A percentile compares a stretch with the other conserved stretches of the same genome.
phyloP scores from a whole-genome alignment of 2,329 filamentous ascomycete species.

The Xylaria sp. region DNA sequence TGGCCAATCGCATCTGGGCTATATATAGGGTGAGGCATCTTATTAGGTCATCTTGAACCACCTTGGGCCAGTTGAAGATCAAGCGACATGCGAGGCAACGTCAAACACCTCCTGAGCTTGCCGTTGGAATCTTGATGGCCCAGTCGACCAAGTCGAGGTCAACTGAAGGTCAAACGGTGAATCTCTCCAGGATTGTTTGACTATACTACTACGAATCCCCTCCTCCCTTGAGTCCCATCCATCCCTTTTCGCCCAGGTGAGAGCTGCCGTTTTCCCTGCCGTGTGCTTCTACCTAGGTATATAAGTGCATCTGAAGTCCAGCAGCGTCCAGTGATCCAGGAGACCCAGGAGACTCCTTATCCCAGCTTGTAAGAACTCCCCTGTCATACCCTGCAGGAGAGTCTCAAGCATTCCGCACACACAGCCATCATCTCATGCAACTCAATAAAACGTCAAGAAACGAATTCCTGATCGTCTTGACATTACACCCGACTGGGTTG shows the following conservation, averaged over 20 bases:
- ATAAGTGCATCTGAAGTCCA: slow-evolving; percentile 2
- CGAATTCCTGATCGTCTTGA: not conserved
- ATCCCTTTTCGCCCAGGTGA: not conserved
- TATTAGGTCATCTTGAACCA: slow-evolving; percentile 16
- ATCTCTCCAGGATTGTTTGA: slow-evolving; percentile 16
- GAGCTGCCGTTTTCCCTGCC: not conserved
- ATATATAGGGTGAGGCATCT: slow-evolving; percentile 15
- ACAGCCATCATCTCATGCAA: not conserved
- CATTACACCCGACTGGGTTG: not conserved
- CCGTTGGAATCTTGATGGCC: slow-evolving; percentile 2
- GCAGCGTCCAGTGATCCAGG: not conserved
- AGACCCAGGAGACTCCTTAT: not conserved
- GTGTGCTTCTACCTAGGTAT: not conserved
- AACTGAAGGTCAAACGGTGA: not conserved
- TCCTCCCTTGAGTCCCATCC: slow-evolving; percentile 9
- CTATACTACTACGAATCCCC: slow-evolving; percentile 1
- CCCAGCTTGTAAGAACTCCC: not conserved
- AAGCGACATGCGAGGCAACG: slow-evolving; percentile 16
- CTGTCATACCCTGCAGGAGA: not conserved
- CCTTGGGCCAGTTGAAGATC: slow-evolving; percentile 23
- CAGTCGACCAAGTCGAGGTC: not conserved
- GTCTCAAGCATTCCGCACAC: not conserved
- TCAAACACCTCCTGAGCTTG: slow-evolving; percentile 23
- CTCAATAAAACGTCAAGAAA: not conserved
- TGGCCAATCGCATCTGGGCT: slow-evolving; percentile 13